Conservation (phyloP, 1,139 yeast genomes). For the Zygosaccharomyces sapae region DNA sequence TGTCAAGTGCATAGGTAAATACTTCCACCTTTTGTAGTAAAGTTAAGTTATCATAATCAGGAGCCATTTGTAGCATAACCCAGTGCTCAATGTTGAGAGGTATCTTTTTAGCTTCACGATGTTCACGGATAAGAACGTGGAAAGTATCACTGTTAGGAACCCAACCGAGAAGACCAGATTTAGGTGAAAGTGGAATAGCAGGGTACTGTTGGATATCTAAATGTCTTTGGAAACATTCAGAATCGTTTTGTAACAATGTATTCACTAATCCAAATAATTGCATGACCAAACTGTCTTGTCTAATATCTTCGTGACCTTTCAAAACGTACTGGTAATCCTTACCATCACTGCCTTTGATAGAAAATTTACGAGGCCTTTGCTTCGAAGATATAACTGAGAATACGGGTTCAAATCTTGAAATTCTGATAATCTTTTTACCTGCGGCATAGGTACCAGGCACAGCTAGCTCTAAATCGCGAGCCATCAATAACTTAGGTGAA, state of each 20-base stretch:
- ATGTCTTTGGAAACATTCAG: constrained; percentile 95
- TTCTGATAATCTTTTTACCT: constrained; percentile 72
- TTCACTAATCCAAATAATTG: constrained; percentile 94
- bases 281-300: constrained; percentile 97
- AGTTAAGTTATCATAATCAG: constrained; percentile 88
- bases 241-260: constrained; percentile 80
- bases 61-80: constrained; percentile 97
- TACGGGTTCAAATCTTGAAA: constrained; percentile 72
- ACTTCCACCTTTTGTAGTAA: constrained; percentile 92
- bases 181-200: constrained; percentile 93
- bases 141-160: constrained; percentile 96
- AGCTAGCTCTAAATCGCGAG: constrained; percentile 77
- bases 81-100: constrained; percentile 89
- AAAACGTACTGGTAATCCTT: constrained; percentile 74
- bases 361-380: constrained; percentile 86
- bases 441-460: constrained; percentile 92
- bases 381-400: constrained; percentile 90
- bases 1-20: constrained; percentile 90
- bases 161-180: constrained; percentile 94
- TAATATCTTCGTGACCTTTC: constrained; percentile 96
- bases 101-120: constrained; percentile 86
- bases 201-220: constrained; percentile 87
- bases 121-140: constrained; percentile 87
- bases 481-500: constrained; percentile 81
- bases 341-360: constrained; percentile 85